These are phyloP conservation scores for Aspergillus mulundensis DNA, from an alignment of 495 filamentous ascomycete genomes.

Conservation along the genomic window DNA sequence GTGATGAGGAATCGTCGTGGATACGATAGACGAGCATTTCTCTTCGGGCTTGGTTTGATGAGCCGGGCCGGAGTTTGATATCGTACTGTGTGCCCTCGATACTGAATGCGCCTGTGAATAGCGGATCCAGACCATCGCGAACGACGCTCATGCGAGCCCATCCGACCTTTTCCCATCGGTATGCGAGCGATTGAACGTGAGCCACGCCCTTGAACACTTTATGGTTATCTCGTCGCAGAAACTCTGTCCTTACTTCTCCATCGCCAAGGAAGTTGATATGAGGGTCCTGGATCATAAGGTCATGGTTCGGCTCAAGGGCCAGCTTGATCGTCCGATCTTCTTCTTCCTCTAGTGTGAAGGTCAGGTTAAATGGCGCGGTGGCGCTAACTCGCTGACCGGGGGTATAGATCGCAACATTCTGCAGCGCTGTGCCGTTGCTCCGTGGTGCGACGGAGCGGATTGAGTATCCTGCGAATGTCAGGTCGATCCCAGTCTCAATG, in stretches of 20 bases:
- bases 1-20: not conserved
- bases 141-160: conserved; percentile 74
- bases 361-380: not conserved
- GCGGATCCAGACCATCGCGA: conserved; percentile 63
- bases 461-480: conserved; percentile 9
- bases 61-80: not conserved
- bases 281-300: conserved; percentile 5
- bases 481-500: not conserved
- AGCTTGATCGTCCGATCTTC: conserved; percentile 1
- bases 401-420: conserved; percentile 7
- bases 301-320: conserved; percentile 8
- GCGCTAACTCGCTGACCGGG: not conserved
- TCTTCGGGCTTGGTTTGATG: not conserved
- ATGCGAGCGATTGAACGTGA: not conserved
- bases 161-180: conserved; percentile 62
- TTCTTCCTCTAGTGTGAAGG: not conserved
- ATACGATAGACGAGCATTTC: no score
- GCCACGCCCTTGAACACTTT: conserved; percentile 8
- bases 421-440: not conserved
- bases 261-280: conserved; percentile 7
- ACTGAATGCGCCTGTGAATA: conserved; percentile 81
- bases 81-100: conserved; percentile 69
- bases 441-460: not conserved
- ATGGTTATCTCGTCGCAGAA: not conserved
- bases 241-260: not conserved